Percentiles rank a stretch among this genome's conserved stretches.
phyloP scores from a whole-genome alignment of 106 monocot genomes.

The Dendrobium catenatum region DNA sequence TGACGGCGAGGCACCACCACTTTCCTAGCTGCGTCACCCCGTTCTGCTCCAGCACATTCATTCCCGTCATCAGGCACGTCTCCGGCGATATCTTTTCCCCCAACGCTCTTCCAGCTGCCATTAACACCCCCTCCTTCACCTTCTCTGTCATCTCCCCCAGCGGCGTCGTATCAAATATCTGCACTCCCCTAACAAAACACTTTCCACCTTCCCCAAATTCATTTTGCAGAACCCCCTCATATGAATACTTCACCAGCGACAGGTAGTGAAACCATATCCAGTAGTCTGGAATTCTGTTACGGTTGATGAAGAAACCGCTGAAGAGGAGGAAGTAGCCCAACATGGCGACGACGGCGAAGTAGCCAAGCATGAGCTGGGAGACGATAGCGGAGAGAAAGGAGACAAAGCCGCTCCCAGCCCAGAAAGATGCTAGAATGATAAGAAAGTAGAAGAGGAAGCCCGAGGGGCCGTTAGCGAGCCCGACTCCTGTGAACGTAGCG shows the following conservation, averaged over 20 bases:
- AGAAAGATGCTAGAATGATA: constrained; percentile 59
- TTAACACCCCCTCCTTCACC: constrained; percentile 20
- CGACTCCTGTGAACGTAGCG: constrained; percentile 60
- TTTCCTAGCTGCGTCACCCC: constrained; percentile 21
- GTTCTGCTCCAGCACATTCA: constrained; percentile 28
- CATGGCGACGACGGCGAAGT: constrained; percentile 51
- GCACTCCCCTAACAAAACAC: constrained; percentile 45
- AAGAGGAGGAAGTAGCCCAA: constrained; percentile 80
- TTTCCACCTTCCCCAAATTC: constrained; percentile 44
- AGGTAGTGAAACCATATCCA: constrained; percentile 94
- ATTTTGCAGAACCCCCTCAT: constrained; percentile 67
- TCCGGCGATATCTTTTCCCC: constrained; percentile 5
- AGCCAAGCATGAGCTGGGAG: constrained; percentile 48
- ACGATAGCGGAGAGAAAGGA: constrained; percentile 71
- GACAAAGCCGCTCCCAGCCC: constrained; percentile 72
- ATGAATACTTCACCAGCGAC: constrained; percentile 78
- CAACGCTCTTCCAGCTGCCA: constrained; percentile 17
- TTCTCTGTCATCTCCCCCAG: constrained; percentile 20
- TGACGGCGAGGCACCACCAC: constrained; percentile 24
- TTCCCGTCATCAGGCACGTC: constrained; percentile 27
- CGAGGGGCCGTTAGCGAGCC: constrained; percentile 42
- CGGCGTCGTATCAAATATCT: constrained; percentile 68
- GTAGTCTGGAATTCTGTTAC: constrained; percentile 56
- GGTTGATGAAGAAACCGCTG: constrained; percentile 76
- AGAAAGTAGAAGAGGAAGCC: constrained; percentile 53